Conservation (phyloP, 148 eudicot species). For the Pouteria glomerata region DNA sequence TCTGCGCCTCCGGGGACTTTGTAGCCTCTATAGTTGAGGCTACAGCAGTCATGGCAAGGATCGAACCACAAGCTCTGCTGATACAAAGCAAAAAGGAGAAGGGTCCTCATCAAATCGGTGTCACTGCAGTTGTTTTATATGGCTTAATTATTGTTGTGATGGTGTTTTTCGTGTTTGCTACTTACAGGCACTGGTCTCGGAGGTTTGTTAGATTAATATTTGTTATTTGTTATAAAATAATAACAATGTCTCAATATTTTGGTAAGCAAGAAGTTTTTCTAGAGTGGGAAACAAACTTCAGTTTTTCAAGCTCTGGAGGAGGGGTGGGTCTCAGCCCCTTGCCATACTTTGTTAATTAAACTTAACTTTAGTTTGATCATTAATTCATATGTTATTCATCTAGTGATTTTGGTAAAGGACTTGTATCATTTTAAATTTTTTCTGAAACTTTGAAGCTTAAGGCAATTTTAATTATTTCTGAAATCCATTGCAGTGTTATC, state of each 20-base stretch:
- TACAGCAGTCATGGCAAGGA: slow-evolving; percentile 56
- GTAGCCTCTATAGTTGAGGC: neutral
- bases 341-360: neutral
- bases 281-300: neutral
- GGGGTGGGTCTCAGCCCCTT: neutral
- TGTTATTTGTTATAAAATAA: slow-evolving; percentile 8
- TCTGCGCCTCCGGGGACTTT: neutral
- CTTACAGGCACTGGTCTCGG: slow-evolving; percentile 61
- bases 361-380: neutral
- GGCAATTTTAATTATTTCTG: neutral
- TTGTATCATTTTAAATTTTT: neutral
- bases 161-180: slow-evolving; percentile 57
- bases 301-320: neutral
- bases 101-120: slow-evolving; percentile 63
- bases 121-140: slow-evolving; percentile 51
- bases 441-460: neutral
- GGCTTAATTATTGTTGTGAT: slow-evolving; percentile 44
- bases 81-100: slow-evolving; percentile 98
- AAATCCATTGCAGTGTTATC: neutral
- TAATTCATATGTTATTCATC: neutral
- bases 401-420: neutral
- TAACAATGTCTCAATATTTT: too few species aligned
- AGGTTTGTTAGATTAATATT: slow-evolving; percentile 39
- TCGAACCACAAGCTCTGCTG: slow-evolving; percentile 90
- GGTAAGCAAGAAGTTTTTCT: too few species aligned